phyloP scores from a whole-genome alignment of 257 asterid species.

The Solanum sitiens region DNA sequence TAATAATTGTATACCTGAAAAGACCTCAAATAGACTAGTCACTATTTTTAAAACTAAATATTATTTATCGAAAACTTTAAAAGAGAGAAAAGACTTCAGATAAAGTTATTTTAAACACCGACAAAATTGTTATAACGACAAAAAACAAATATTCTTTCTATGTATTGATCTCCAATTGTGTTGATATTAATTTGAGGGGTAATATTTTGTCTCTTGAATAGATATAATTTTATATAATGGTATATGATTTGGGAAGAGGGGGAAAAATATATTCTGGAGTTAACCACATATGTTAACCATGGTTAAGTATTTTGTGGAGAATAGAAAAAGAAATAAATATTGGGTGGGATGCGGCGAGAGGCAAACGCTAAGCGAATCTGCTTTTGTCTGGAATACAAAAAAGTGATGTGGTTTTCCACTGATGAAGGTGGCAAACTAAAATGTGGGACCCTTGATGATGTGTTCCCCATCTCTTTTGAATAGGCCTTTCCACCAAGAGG shows the following conservation, averaged over 20 bases:
- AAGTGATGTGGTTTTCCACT: slow-evolving; percentile 23
- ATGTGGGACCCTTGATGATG: slow-evolving; percentile 12
- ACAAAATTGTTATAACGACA: background rate
- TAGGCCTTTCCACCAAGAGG: too few species aligned
- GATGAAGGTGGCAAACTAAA: slow-evolving; percentile 9
- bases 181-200: background rate
- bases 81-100: background rate
- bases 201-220: background rate
- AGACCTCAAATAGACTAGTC: background rate
- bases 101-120: too few species aligned
- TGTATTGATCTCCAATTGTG: background rate
- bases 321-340: background rate
- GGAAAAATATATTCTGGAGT: background rate
- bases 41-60: too few species aligned
- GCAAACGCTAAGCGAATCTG: slow-evolving; percentile 11
- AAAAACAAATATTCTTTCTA: background rate
- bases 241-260: background rate
- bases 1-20: background rate
- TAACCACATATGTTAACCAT: background rate
- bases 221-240: background rate
- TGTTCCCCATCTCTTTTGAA: slow-evolving; percentile 7
- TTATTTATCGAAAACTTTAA: background rate
- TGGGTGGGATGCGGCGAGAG: slow-evolving; percentile 17
- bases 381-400: background rate
- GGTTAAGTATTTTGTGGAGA: background rate